phyloP scores from a whole-genome alignment of 176 grass and related monocot genomes.

The Tuctoria greenei region DNA sequence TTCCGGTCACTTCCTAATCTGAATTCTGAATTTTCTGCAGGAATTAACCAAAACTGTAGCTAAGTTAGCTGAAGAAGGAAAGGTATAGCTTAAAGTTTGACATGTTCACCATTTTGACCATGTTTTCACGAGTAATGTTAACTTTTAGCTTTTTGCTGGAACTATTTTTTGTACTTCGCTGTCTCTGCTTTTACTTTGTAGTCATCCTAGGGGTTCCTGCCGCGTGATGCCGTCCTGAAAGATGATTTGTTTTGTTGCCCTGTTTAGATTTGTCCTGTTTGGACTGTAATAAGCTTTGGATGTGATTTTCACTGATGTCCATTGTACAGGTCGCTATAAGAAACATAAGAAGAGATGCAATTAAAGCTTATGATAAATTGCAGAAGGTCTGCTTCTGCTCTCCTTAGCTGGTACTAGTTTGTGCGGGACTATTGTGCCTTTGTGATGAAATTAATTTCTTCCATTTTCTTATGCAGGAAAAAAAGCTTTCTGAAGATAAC shows the following conservation, averaged over 20 bases:
- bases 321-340: slow-evolving; percentile 83
- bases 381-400: slow-evolving; percentile 65
- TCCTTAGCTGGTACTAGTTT: slow-evolving; percentile 30
- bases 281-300: neutral
- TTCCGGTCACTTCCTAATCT: slow-evolving; percentile 14
- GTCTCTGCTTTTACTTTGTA: slow-evolving; percentile 12
- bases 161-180: neutral
- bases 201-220: neutral
- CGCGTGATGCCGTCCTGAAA: neutral
- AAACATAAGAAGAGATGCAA: slow-evolving; percentile 90
- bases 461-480: slow-evolving; percentile 56
- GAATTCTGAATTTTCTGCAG: slow-evolving; percentile 49
- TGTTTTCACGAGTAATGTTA: slow-evolving; percentile 5
- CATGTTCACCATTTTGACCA: neutral
- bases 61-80: slow-evolving; percentile 94
- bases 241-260: neutral
- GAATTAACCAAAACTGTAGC: slow-evolving; percentile 82
- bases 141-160: neutral
- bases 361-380: slow-evolving; percentile 96
- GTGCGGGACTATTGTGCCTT: neutral
- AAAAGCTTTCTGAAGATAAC: slow-evolving; percentile 94
- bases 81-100: slow-evolving; percentile 48
- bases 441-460: slow-evolving; percentile 15
- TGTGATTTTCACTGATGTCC: neutral
- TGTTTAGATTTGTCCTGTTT: neutral